phyloP scores from a whole-genome alignment of 176 grass and related monocot species.

The Thinopyrum elongatum region DNA sequence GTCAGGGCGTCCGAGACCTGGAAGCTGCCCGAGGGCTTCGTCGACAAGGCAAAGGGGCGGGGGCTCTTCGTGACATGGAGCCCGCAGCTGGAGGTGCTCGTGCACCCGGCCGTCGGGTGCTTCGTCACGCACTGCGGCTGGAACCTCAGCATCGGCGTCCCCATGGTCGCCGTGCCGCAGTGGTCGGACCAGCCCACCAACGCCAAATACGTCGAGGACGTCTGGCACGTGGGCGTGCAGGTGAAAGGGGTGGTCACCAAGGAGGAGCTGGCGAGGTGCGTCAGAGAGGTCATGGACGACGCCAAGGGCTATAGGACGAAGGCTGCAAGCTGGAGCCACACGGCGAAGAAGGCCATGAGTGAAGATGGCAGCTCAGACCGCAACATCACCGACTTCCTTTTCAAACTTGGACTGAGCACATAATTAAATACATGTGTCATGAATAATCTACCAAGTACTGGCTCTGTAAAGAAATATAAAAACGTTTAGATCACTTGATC shows the following conservation, averaged over 20 bases:
- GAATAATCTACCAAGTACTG: too few relatives aligned
- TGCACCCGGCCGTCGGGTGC: slow-evolving; percentile 51
- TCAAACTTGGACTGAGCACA: not conserved
- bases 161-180: slow-evolving; percentile 48
- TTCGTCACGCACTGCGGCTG: slow-evolving; percentile 75
- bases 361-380: not conserved
- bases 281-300: slow-evolving; percentile 30
- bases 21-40: slow-evolving; percentile 30
- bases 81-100: slow-evolving; percentile 66
- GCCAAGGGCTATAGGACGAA: not conserved
- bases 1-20: slow-evolving; percentile 29
- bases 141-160: slow-evolving; percentile 42
- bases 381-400: not conserved
- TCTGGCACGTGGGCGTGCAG: slow-evolving; percentile 54
- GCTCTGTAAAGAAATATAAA: too few relatives aligned
- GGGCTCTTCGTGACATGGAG: slow-evolving; percentile 46
- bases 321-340: not conserved
- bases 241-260: not conserved
- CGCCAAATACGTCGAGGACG: slow-evolving; percentile 60
- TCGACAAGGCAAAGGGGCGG: not conserved
- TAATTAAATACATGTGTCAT: not conserved
- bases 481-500: too few relatives aligned
- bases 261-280: slow-evolving; percentile 24
- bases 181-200: slow-evolving; percentile 68
- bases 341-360: not conserved